phyloP scores from a whole-genome alignment of 2,329 filamentous ascomycete genomes.

The Exserohilum turcica region DNA sequence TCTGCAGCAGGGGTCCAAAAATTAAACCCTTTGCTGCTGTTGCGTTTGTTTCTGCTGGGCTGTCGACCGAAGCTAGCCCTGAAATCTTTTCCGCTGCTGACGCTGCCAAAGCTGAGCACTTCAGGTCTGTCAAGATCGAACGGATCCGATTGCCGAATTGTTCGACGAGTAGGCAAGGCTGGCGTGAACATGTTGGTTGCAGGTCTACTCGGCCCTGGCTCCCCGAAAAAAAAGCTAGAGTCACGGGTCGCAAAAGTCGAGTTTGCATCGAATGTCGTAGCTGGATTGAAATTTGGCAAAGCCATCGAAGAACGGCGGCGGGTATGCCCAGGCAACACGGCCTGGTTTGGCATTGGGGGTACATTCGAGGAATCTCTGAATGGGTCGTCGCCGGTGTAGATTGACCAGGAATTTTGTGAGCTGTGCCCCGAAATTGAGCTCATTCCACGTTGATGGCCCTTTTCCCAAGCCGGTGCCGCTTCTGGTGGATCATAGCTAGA shows the following conservation, averaged over 20 bases:
- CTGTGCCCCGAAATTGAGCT: slow-evolving; percentile 38
- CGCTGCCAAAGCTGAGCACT: slow-evolving; percentile 42
- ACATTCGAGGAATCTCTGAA: slow-evolving; percentile 34
- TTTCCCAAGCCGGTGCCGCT: slow-evolving; percentile 33
- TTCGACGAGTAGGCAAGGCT: slow-evolving; percentile 22
- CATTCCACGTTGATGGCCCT: slow-evolving; percentile 37
- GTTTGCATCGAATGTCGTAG: slow-evolving; percentile 28
- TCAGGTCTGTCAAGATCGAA: slow-evolving; percentile 50
- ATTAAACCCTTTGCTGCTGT: slow-evolving; percentile 37
- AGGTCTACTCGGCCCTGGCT: slow-evolving; percentile 44
- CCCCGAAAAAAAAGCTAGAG: slow-evolving; percentile 38
- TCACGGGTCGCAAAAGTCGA: slow-evolving; percentile 32
- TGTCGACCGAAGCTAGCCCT: slow-evolving; percentile 38
- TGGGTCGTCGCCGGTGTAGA: slow-evolving; percentile 31
- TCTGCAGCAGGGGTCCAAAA: slow-evolving; percentile 24
- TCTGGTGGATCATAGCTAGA: slow-evolving; percentile 37
- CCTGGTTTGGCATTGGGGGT: slow-evolving; percentile 32
- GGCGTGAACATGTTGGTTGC: slow-evolving; percentile 34
- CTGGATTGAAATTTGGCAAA: slow-evolving; percentile 19
- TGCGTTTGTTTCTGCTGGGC: slow-evolving; percentile 32
- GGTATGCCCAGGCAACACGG: slow-evolving; percentile 31
- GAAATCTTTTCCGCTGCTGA: slow-evolving; percentile 37
- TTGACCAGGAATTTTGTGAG: slow-evolving; percentile 38
- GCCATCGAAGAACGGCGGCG: slow-evolving; percentile 27
- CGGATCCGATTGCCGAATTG: slow-evolving; percentile 47